Evolutionary conservation across 2,329 filamentous ascomycete species (phyloP).

Genomic region (Fusarium duplospermum): DNA sequence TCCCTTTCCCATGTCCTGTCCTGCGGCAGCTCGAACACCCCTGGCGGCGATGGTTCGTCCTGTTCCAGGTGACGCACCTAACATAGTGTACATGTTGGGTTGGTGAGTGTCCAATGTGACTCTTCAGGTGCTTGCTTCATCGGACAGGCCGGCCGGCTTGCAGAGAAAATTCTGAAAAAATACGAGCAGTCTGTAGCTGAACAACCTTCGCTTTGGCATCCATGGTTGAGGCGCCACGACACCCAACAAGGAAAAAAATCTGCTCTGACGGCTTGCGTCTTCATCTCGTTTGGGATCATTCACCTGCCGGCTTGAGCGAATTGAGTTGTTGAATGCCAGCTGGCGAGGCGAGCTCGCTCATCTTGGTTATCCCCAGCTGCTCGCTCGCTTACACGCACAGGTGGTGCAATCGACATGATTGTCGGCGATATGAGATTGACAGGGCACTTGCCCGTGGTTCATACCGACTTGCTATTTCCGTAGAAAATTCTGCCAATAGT

Average conservation of each 20-base stretch:
- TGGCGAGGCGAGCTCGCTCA: constrained; percentile 27
- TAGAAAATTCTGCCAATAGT: not conserved
- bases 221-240: constrained; percentile 15
- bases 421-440: constrained; percentile 30
- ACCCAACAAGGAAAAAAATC: constrained; percentile 22
- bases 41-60: constrained; percentile 33
- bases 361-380: constrained; percentile 7
- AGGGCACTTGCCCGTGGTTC: constrained; percentile 1
- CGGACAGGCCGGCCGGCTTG: constrained; percentile 22
- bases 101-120: constrained; percentile 19
- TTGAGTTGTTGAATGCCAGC: constrained; percentile 16
- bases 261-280: constrained; percentile 8
- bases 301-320: constrained; percentile 24
- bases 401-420: constrained; percentile 5
- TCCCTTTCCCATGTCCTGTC: not conserved
- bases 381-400: constrained; percentile 22
- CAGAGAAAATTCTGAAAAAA: not conserved
- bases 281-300: constrained; percentile 39
- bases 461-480: not conserved
- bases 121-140: constrained; percentile 18
- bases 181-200: constrained; percentile 15
- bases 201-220: constrained; percentile 13
- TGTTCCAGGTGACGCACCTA: constrained; percentile 28
- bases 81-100: constrained; percentile 4
- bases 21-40: constrained; percentile 33